Percentiles rank a stretch among this genome's conserved stretches.
Conservation (phyloP, 345 rosid genomes). For the Litchi chinensis region DNA sequence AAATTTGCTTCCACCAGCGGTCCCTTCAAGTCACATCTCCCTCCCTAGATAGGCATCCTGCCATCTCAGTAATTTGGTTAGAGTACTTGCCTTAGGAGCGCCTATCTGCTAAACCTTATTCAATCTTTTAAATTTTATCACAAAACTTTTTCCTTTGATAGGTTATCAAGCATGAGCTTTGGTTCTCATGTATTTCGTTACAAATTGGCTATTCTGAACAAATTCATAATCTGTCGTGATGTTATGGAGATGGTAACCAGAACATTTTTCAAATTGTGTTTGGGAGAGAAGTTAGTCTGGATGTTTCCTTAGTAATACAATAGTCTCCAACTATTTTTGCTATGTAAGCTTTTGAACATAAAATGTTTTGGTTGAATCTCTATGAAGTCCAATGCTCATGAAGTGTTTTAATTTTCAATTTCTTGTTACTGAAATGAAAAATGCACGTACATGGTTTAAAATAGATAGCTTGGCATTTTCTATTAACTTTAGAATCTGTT, state of each 20-base stretch:
- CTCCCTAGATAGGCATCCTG: too few species aligned
- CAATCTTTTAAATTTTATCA: too few species aligned
- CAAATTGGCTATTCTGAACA: neutral
- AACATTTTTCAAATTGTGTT: neutral
- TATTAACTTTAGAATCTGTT: conserved; percentile 11
- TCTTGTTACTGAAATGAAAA: neutral
- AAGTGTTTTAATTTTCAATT: neutral
- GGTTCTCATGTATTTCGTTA: neutral
- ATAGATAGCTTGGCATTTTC: neutral
- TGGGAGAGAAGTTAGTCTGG: neutral
- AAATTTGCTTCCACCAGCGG: too few species aligned
- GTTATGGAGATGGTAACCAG: neutral
- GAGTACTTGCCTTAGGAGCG: too few species aligned
- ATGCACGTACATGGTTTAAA: neutral
- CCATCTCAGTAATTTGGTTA: too few species aligned
- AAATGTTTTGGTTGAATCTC: neutral
- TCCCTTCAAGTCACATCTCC: too few species aligned
- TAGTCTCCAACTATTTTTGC: neutral
- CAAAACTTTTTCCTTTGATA: too few species aligned
- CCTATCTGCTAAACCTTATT: too few species aligned
- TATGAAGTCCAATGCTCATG: neutral
- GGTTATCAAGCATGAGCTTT: too few species aligned
- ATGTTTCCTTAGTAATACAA: neutral
- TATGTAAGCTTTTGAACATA: neutral
- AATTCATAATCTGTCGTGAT: neutral